Base-by-base conservation (phyloP, 495 filamentous ascomycete species). In the Penicillium bovifimosum region DNA sequence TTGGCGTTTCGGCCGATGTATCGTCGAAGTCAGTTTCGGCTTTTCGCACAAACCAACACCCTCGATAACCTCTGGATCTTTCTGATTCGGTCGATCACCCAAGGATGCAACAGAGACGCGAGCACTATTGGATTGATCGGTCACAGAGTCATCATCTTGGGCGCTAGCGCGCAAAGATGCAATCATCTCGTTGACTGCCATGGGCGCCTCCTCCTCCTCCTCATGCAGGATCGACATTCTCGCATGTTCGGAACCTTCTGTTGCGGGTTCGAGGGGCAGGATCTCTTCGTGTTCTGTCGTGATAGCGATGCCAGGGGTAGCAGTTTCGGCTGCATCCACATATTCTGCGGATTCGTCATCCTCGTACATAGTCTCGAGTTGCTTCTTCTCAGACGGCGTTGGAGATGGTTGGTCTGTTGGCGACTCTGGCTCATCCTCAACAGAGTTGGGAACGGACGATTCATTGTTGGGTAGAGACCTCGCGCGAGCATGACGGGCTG, bases 391-490 rank as follows among this genome's bases (percentile, higher is more conserved):
- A 1, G 65, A 68, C 10, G 66, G 31, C 9, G 58, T 70, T 7
- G 64, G 63, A 11, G 66, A 68, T 13, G 62, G 52, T 24, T 63
- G 59, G 27, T 60, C 58, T 32, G 41, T 32, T n/a, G 41, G 20
- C 4, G 18, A 38, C n/a, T 46, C 28, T 27, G 56, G 42, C 8
- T 66, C 66, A 5, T 28, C 47, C 16, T 61, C 53, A 9, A 52
- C 18, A 8, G 50, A 47, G 16, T 47, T 20, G 11, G 51, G 57
- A 43, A 63, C 61, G 0, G 57, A 46, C 8, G 68, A 42, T 20
- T 71, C 67, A 39, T 67, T 67, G 14, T 67, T 67, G 14, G 81
- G 83, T 34, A 81, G 56, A 26, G 82, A 84, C 42, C 71, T 73
- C 6, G 81, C 77, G 11, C 83, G 79, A 54, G 70, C 76, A 59